Base-by-base conservation (phyloP, 257 asterid genomes). In the Gentiana straminea region DNA sequence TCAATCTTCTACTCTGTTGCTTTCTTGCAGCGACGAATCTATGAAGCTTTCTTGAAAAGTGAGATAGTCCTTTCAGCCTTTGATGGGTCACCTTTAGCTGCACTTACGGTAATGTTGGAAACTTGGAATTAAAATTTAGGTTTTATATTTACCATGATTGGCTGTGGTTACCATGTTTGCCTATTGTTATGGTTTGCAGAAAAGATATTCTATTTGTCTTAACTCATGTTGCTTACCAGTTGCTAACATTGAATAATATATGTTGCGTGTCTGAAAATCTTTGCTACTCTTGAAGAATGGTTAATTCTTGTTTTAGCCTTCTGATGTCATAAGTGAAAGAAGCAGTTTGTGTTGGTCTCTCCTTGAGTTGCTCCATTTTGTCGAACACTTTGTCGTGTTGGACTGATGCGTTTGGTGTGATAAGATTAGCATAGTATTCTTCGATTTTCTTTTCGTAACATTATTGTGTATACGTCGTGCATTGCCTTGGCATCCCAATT, bases 81-180 rank as follows among this genome's bases (percentile, higher is more conserved):
- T 73, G 98, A 87, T 69, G 92, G 94, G 32, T 86, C 96, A 4
- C 98, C 98, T 52, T 81, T 91, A 70, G 98, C 98, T 68, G 98
- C 98, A 61, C 72, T 91, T 58, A 91, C 96, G 89, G 96, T 91
- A 84, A 68, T 70, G 49, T 68, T 68, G 49, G 9, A 24, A 24
- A 24, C 24, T 24, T 4, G 39, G 44, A 32, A 7, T 35, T 53
- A 32, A 9, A 51, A n/a, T 63, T n/a, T 24, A 0, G 24, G 24
- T 24, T 24, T 24, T 24, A 24, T 24, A 24, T 24, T 24, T 24
- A 24, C 24, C 24, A 24, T 24, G 24, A 24, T 24, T 24, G 37
- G 33, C 13, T 32, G 1, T 36, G 49, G 3, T 3, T 10, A 9
- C 34, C 48, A 13, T 38, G 1, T 53, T 54, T 32, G 10, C 12